These are phyloP conservation scores for Beauveria caledonica DNA, from an alignment of 2,329 filamentous ascomycete species.

Conservation along the genomic window DNA sequence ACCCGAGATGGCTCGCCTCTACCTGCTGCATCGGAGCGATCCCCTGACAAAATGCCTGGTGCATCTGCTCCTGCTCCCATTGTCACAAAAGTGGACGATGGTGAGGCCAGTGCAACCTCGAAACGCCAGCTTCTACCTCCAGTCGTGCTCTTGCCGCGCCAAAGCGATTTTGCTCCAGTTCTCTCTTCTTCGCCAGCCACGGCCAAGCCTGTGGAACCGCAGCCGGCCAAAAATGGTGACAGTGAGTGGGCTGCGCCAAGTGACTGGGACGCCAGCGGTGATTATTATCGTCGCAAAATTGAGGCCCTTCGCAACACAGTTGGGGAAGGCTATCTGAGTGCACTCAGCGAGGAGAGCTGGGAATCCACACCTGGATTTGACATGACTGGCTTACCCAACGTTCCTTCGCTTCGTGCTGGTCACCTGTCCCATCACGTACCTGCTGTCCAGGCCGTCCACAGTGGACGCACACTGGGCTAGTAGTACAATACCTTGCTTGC, in stretches of 20 bases:
- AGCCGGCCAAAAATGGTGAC: neutral
- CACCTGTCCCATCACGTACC: conserved; percentile 24
- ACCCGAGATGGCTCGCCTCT: conserved; percentile 36
- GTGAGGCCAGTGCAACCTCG: conserved; percentile 13
- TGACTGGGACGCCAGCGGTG: conserved; percentile 61
- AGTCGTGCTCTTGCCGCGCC: conserved; percentile 16
- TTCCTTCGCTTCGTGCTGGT: conserved; percentile 22
- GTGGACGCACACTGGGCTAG: conserved; percentile 43
- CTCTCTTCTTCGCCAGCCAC: conserved; percentile 19
- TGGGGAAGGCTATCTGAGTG: conserved; percentile 79
- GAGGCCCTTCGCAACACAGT: conserved; percentile 79
- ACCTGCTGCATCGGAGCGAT: conserved; percentile 23
- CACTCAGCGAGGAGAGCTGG: conserved; percentile 71
- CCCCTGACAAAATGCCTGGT: conserved; percentile 6
- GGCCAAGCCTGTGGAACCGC: conserved; percentile 20
- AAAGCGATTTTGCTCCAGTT: neutral
- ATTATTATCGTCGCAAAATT: conserved; percentile 80
- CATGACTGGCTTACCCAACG: conserved; percentile 18
- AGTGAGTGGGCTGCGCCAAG: conserved; percentile 19
- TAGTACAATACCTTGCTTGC: conserved; percentile 10
- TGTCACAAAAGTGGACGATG: conserved; percentile 14
- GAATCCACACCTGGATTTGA: conserved; percentile 26
- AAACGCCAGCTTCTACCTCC: conserved; percentile 28
- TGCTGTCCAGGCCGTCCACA: conserved; percentile 42
- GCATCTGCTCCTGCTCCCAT: conserved; percentile 12